Base-by-base conservation (phyloP, 2,329 filamentous ascomycete species). In the Fusarium sp. region DNA sequence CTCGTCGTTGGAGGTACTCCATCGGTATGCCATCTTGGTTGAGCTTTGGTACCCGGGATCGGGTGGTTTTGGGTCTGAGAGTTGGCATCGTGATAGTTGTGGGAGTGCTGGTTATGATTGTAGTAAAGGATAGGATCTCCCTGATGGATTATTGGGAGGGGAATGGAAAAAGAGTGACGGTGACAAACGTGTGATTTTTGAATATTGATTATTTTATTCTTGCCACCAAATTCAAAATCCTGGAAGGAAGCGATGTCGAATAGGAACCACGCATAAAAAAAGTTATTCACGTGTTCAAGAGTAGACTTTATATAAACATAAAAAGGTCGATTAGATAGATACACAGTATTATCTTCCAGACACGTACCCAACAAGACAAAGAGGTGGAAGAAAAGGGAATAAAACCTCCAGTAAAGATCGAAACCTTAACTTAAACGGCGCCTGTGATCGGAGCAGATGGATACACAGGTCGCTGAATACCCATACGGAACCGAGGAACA, bases 401-500 rank as follows among this genome's bases (percentile, higher is more conserved):
- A 34, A 32, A 25, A 8, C 28, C 16, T 20, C n/a, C 21, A 13
- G 14, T 27, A 34, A 30, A 49, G 10, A 43, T 37, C 27, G 13
- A 25, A 41, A 27, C 21, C 11, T n/a, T n/a, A 16, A 23, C 23
- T 68, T 32, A 72, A 46, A 67, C 71, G 48, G 50, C 49, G 30
- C 56, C 61, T 32, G 30, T 51, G 1, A 49, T 37, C 18, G 72
- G 70, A 59, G 56, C 48, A 45, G 72, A 72, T 14, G 71, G 54
- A 45, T 75, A 69, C 30, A 53, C 14, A 9, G 59, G 67, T 11
- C 72, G 55, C 47, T 75, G 71, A 27, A 75, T 75, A 7, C 73
- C 74, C 65, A 75, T 63, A 6, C 72, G 69, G 53, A 75, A 74
- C 14, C 73, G 64, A 25, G 71, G 65, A 28, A 75, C 72, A 16